A percentile compares a stretch with the other conserved stretches of the same genome.
Evolutionary conservation across 2,329 filamentous ascomycete genomes (phyloP).

Genomic region (Aureobasidium leucospermi): DNA sequence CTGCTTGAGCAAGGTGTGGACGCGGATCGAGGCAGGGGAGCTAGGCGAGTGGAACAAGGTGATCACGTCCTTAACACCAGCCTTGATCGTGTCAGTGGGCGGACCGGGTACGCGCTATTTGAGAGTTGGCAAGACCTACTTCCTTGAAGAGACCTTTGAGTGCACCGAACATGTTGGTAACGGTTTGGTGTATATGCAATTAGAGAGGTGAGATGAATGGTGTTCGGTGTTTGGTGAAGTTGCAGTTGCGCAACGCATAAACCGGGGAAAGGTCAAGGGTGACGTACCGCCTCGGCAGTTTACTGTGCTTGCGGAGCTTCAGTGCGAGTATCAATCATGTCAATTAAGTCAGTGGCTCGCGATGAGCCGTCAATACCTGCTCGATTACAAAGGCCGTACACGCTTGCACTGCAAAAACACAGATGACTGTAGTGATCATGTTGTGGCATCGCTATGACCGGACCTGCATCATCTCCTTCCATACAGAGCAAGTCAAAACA

Average conservation of each 20-base stretch:
- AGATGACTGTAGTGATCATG: too few relatives aligned
- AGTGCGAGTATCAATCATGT: too few relatives aligned
- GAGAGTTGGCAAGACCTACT: conserved; percentile 24
- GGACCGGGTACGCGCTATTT: neutral
- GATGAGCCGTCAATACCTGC: too few relatives aligned
- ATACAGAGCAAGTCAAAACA: too few relatives aligned
- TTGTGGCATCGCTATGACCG: too few relatives aligned
- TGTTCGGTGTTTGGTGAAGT: neutral
- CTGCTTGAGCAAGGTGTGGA: conserved; percentile 72
- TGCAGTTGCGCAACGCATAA: neutral
- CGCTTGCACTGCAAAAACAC: too few relatives aligned
- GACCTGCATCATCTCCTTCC: too few relatives aligned
- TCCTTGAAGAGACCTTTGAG: conserved; percentile 43
- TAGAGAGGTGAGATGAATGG: neutral
- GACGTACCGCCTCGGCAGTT: neutral
- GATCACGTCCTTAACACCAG: conserved; percentile 63
- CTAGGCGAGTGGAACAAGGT: conserved; percentile 90
- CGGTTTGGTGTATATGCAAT: neutral
- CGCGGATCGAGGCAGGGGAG: conserved; percentile 63
- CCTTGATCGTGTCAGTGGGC: conserved; percentile 22
- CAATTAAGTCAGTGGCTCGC: too few relatives aligned
- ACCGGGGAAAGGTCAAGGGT: neutral
- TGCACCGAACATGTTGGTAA: conserved; percentile 15
- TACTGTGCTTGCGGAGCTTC: neutral
- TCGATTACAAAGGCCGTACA: too few relatives aligned